Base-by-base conservation (phyloP, 768 basidiomycete species). In the Boletus reticulatus region DNA sequence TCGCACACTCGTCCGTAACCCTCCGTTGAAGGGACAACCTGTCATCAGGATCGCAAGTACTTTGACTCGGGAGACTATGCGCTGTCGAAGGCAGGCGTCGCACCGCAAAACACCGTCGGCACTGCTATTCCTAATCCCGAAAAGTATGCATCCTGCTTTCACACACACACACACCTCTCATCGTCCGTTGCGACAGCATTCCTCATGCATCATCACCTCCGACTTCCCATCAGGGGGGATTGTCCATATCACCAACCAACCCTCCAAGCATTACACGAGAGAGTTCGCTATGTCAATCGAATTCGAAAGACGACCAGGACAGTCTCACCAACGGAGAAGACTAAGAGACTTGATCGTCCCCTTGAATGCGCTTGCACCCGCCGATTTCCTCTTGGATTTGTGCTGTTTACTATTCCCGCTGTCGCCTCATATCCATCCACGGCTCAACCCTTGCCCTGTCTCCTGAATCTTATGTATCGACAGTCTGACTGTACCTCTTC, bases 31-130 rank as follows among this genome's bases (percentile, higher is more conserved):
- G 58, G 42, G 52, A 39, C 38, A 31, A 16, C 52, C 54, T 59
- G n/a, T 44, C 22, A 50, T 37, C 63, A 98, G 95, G 96, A 99
- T 69, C 91, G 97, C 67, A 98, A 98, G 75, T 99, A 94, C 77
- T 99, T 99, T 72, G 97, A 98, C 75, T 98, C 96, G 53, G 97
- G 97, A 55, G 97, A 99, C 72, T 98, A 98, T 68, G 95, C 95
- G 31, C 79, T 99, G 62, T 94, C 93, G 48, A 98, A 98, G 73
- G 97, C 97, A 4, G 90, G 97, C 27, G 87, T 89, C 45, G 80
- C 88, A n/a, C 87, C 92, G 46, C 91, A 92, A 71, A 90, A 81
- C 60, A 80, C 84, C 4, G 93, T 98, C 52, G 97, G 97, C 29
- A 98, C 95, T 10, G 92, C 94, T 36, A 98, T 98, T 62, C 96